Percentiles rank a stretch among this genome's conserved stretches.
phyloP scores from a whole-genome alignment of 371 early-diverging fungal species.

The Apophysomyces sp. region DNA sequence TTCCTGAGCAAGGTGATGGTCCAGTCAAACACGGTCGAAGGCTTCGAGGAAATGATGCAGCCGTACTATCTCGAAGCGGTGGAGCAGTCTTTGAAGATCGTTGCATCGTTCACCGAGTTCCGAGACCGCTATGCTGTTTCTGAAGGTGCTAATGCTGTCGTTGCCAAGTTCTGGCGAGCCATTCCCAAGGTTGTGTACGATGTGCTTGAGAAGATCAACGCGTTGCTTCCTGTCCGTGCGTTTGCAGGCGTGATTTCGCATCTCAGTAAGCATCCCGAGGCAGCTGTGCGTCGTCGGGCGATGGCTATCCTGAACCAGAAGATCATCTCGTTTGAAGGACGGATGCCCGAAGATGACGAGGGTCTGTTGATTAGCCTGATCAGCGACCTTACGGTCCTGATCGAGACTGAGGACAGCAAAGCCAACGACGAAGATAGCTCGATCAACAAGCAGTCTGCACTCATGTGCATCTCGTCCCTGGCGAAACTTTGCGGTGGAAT shows the following conservation, averaged over 20 bases:
- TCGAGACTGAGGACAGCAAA: slow-evolving; percentile 41
- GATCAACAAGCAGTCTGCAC: slow-evolving; percentile 78
- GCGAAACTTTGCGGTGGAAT: slow-evolving; percentile 64
- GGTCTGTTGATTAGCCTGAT: slow-evolving; percentile 47
- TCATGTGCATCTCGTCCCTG: slow-evolving; percentile 78
- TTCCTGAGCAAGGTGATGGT: slow-evolving; percentile 62
- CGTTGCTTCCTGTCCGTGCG: slow-evolving; percentile 68
- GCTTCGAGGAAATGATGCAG: slow-evolving; percentile 42
- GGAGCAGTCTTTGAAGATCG: slow-evolving; percentile 46
- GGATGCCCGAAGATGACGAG: slow-evolving; percentile 42
- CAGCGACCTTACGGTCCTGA: slow-evolving; percentile 40
- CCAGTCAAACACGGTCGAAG: slow-evolving; percentile 34
- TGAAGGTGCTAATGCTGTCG: slow-evolving; percentile 27
- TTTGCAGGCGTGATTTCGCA: slow-evolving; percentile 72
- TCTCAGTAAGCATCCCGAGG: slow-evolving; percentile 69
- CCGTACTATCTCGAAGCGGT: slow-evolving; percentile 54
- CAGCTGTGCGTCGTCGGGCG: slow-evolving; percentile 76
- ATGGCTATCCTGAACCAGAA: slow-evolving; percentile 76
- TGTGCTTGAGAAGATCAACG: slow-evolving; percentile 75
- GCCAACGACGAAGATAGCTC: slow-evolving; percentile 43
- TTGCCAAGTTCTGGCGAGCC: slow-evolving; percentile 62
- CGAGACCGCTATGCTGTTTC: slow-evolving; percentile 35
- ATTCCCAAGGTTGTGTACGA: slow-evolving; percentile 66
- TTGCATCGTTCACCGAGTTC: slow-evolving; percentile 54
- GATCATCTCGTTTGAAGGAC: slow-evolving; percentile 50